Base-by-base conservation (phyloP, 176 grass and related monocot species). In the Panicum miliaceum region DNA sequence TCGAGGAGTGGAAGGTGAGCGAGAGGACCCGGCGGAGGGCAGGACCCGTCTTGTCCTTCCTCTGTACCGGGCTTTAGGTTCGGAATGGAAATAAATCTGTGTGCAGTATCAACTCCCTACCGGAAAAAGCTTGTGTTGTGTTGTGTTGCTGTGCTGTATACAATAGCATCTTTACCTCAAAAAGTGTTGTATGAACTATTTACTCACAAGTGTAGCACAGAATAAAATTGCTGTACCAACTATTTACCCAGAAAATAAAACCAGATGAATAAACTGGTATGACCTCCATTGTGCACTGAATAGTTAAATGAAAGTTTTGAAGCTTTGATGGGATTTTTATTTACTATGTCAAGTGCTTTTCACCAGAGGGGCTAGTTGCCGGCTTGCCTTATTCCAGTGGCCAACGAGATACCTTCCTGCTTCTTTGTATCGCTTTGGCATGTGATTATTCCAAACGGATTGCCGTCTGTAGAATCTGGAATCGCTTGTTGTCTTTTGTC, bases 1-100 rank as follows among this genome's bases (percentile, higher is more conserved):
- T 97, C 5, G 95, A 97, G 87, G 90, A 91, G 79, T 83, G 88
- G 77, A 97, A 97, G 80, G 88, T 92, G 71, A 94, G 92, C 26
- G 78, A 94, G 63, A 91, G 95, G 86, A 94, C 95, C 4, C 76
- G 74, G 16, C 89, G 95, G 68, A 90, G 86, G 73, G 95, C 86
- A 19, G 81, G 86, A 57, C 75, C 88, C 1, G 54, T 97, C 48
- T 74, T 97, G 38, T 89, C 92, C 6, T 94, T 68, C 77, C 90
- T 94, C 64, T 92, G 88, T 68, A 58, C 76, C 22, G 90, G 90
- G 15, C 88, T 97, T 9, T 80, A 80, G 45, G 19, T 52, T 37
- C 32, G 10, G 6, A 48, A 52, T 5, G 0, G 27, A 12, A 54
- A 75, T 54, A 34, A 68, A 46, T 43, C 10, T 52, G 16, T 52